phyloP scores from a whole-genome alignment of 805 yeast species.

The Sungouiella thailandica region DNA sequence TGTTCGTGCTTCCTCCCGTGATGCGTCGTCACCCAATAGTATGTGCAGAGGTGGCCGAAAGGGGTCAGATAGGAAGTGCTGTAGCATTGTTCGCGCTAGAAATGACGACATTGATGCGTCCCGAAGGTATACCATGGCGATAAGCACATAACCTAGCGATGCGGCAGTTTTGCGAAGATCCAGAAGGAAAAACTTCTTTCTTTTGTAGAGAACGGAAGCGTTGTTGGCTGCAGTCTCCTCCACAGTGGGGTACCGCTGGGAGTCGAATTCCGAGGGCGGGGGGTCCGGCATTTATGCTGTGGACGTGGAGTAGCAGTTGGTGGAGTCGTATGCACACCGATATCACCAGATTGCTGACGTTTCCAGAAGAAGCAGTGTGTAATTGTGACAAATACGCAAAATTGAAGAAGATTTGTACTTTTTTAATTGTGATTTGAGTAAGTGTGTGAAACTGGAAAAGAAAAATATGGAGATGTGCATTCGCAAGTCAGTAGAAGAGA shows the following conservation, averaged over 20 bases:
- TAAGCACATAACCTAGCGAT: constrained; percentile 30
- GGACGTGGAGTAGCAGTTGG: background rate
- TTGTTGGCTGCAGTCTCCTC: constrained; percentile 40
- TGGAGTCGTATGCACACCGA: background rate
- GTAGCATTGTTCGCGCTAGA: constrained; percentile 21
- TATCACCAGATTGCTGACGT: too few relatives aligned
- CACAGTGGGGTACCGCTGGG: constrained; percentile 28
- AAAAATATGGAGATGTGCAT: too few relatives aligned
- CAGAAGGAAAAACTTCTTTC: constrained; percentile 35
- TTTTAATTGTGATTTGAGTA: too few relatives aligned
- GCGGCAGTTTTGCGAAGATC: constrained; percentile 32
- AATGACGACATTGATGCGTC: constrained; percentile 36
- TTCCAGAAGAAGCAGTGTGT: too few relatives aligned
- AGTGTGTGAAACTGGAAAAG: too few relatives aligned
- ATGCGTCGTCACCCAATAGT: constrained; percentile 9
- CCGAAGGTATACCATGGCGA: constrained; percentile 35
- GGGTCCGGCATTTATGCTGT: background rate
- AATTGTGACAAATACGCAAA: too few relatives aligned
- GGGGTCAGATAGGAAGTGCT: constrained; percentile 27
- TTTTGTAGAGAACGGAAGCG: constrained; percentile 35
- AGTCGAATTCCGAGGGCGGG: constrained; percentile 16
- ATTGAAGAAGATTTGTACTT: too few relatives aligned
- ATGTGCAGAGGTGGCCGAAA: constrained; percentile 15
- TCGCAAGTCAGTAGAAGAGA: too few relatives aligned
- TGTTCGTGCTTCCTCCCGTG: constrained; percentile 23